Conservation (phyloP, 345 rosid genomes). For the Arabidopsis suecica region DNA sequence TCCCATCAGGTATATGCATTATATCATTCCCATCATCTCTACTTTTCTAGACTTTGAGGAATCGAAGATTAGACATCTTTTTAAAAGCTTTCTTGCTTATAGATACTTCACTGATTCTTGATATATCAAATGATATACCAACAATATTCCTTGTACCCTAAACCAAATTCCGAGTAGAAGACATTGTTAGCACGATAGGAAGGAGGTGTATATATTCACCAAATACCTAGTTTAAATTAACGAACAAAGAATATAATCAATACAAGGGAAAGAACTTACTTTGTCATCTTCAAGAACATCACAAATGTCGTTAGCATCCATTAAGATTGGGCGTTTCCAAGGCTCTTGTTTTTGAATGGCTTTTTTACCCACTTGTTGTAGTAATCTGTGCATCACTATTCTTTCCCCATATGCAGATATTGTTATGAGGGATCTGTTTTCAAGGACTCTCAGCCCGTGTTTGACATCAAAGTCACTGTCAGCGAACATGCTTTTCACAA, state of each 20-base stretch:
- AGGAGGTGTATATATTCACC: not conserved
- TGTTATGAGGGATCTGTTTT: not conserved
- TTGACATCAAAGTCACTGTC: not conserved
- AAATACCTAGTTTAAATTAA: not conserved
- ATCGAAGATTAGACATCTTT: slow-evolving; percentile 23
- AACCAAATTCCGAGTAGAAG: not conserved
- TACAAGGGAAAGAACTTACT: slow-evolving; percentile 7
- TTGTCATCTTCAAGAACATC: not conserved
- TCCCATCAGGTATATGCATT: not conserved
- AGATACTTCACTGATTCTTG: not conserved
- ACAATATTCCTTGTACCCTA: slow-evolving; percentile 27
- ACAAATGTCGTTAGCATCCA: slow-evolving; percentile 21
- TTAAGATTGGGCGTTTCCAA: slow-evolving; percentile 24
- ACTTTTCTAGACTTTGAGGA: slow-evolving; percentile 17
- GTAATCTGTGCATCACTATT: not conserved
- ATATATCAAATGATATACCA: slow-evolving; percentile 23
- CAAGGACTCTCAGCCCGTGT: not conserved
- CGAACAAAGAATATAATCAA: not conserved
- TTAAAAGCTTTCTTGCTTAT: not conserved
- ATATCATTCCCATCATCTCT: not conserved
- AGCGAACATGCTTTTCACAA: not conserved
- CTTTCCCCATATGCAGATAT: not conserved
- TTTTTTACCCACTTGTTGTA: not conserved
- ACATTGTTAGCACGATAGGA: not conserved
- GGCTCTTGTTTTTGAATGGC: slow-evolving; percentile 15